Evolutionary conservation across 176 grass and related monocot genomes (phyloP).

Genomic region (Phyllostachys edulis): DNA sequence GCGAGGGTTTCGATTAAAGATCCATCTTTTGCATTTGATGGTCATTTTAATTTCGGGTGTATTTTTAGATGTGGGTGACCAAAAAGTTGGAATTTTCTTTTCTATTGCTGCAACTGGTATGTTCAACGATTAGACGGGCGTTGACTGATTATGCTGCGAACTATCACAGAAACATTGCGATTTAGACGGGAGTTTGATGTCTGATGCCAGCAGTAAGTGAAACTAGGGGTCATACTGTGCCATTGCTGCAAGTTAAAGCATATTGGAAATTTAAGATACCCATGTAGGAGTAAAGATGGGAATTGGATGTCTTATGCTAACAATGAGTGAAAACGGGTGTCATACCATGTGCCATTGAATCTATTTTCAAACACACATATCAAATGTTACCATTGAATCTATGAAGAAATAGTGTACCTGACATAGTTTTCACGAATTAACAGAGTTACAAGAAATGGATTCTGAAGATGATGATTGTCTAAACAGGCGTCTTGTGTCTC

Average conservation of each 20-base stretch:
- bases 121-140: neutral
- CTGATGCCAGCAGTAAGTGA: neutral
- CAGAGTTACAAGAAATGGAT: neutral
- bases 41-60: neutral
- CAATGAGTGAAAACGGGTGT: neutral
- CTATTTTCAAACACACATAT: no score
- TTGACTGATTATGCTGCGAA: neutral
- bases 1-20: neutral
- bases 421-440: neutral
- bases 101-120: neutral
- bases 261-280: neutral
- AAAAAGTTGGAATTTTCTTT: neutral
- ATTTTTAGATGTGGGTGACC: neutral
- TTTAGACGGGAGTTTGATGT: neutral
- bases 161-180: no score
- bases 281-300: neutral
- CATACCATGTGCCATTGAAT: neutral
- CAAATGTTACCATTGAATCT: neutral
- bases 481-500: neutral
- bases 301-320: neutral
- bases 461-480: neutral
- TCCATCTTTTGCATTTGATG: neutral
- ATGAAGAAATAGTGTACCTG: neutral
- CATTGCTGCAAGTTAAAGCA: neutral
- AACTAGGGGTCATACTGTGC: neutral